Base-by-base conservation (phyloP, 2,329 filamentous ascomycete genomes). In the Plectosphaerella cucumerina region DNA sequence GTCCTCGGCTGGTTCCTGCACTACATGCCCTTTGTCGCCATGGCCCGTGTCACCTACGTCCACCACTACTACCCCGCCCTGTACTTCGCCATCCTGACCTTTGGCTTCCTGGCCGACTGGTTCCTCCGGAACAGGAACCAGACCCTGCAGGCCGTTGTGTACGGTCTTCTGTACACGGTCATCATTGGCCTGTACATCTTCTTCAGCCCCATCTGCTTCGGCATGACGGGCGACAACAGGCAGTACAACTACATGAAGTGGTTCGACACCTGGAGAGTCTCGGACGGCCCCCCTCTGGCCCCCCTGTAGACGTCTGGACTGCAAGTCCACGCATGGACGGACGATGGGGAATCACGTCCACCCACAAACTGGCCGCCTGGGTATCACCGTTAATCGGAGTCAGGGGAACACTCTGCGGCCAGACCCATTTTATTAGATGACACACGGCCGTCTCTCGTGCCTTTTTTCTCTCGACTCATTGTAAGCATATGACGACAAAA, bases 51-150 rank as follows among this genome's bases (percentile, higher is more conserved):
- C 54, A 99, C 94, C 15, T 99, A 99, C 65, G 94, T 99, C 50
- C 94, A 99, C 70, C 94, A 99, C 75, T 99, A 99, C 78, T 99
- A 97, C 70, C 94, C 94, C 11, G 94, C 94, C 10, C 82, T 99
- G 11, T 99, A 97, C 77, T 99, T 97, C 69, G 92, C 94, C 61
- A 96, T 99, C 58, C 76, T 99, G 44, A 84, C 82, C 15, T 84
- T 92, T 55, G 93, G 92, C 49, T 99, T 99, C 79, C 81, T 91
- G 59, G 73, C 89, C 50, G 91, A 97, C 69, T 97, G 90, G 86
- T 76, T 86, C 56, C 82, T 90, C 44, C 80, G 85, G 58, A 85
- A 81, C 61, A 75, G 89, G 57, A 79, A 77, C 59, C 81, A 81
- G 64, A 73, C 69, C 41, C 62, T 90, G 26, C 85, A 89, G 68